Conservation (phyloP, 305 asterid species). For the Striga hermonthica region DNA sequence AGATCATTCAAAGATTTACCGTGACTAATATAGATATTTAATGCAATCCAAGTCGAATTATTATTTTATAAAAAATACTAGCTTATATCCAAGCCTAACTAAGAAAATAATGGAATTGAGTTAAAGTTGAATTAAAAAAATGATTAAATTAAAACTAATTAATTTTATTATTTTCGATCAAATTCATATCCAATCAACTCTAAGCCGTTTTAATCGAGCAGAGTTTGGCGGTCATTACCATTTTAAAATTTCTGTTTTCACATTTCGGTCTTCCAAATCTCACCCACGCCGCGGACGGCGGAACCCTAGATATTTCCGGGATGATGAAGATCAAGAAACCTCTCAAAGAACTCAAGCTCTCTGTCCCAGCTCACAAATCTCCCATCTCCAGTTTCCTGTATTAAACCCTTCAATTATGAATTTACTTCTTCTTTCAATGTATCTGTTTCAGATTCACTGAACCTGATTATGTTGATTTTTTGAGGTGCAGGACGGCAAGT, state of each 20-base stretch:
- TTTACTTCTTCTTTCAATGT: neutral
- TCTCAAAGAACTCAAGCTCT: constrained; percentile 82
- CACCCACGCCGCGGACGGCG: neutral
- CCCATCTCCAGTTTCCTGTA: constrained; percentile 85
- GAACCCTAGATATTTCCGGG: constrained; percentile 32
- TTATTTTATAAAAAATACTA: no score
- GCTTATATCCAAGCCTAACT: no score
- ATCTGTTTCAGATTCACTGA: neutral
- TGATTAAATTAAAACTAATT: no score
- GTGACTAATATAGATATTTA: no score
- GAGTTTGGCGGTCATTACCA: constrained; percentile 36
- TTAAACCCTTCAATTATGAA: constrained; percentile 3
- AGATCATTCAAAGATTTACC: no score
- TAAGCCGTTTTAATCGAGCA: neutral
- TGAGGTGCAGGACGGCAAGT: constrained; percentile 71
- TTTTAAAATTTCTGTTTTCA: constrained; percentile 33
- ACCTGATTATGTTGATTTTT: constrained; percentile 22
- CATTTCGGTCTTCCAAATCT: constrained; percentile 2
- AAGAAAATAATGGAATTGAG: no score
- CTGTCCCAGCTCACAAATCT: constrained; percentile 77
- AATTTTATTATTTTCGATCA: no score
- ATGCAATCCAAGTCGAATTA: no score
- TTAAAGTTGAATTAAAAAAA: no score
- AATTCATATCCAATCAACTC: no score
- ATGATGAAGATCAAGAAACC: constrained; percentile 86